These are phyloP conservation scores for Wallacemonas sp. DNA, from an alignment of 208 protist genomes.

Conservation along the genomic window DNA sequence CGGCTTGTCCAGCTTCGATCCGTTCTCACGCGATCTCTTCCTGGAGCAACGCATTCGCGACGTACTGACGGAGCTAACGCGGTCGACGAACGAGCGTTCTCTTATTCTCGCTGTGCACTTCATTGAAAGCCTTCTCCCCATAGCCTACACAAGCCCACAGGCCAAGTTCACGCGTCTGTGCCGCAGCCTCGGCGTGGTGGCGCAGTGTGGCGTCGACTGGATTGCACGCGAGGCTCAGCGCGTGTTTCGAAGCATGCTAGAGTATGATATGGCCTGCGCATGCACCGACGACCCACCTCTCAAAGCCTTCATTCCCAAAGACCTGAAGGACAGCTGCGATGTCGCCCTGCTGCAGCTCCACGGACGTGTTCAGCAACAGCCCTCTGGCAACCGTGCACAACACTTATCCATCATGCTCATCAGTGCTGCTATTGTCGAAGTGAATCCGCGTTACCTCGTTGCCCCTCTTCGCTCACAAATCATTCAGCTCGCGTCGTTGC, in stretches of 20 bases:
- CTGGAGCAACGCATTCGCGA: constrained; percentile 85
- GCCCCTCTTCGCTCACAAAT: constrained; percentile 54
- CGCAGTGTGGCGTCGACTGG: constrained; percentile 71
- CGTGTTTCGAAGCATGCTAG: constrained; percentile 74
- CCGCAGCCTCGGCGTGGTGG: constrained; percentile 68
- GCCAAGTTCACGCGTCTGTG: constrained; percentile 84
- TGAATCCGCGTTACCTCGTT: constrained; percentile 76
- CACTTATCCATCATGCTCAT: constrained; percentile 80
- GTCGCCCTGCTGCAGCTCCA: constrained; percentile 80
- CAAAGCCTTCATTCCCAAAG: constrained; percentile 82
- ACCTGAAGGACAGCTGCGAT: constrained; percentile 84
- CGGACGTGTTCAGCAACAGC: constrained; percentile 57
- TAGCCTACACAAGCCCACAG: constrained; percentile 78
- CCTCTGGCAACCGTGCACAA: constrained; percentile 44
- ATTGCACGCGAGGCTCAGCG: constrained; percentile 72
- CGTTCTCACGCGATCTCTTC: constrained; percentile 71
- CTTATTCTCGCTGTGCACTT: constrained; percentile 67
- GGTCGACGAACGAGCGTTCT: constrained; percentile 45
- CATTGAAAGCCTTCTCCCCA: constrained; percentile 78
- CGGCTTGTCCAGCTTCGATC: constrained; percentile 76
- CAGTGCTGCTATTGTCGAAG: constrained; percentile 64
- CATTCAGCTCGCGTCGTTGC: constrained; percentile 75
- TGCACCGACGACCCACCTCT: constrained; percentile 54
- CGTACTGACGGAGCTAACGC: constrained; percentile 69
- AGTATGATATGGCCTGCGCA: constrained; percentile 47